Evolutionary conservation across 2,329 filamentous ascomycete species (phyloP).

Genomic region (Botrytis paeoniae): DNA sequence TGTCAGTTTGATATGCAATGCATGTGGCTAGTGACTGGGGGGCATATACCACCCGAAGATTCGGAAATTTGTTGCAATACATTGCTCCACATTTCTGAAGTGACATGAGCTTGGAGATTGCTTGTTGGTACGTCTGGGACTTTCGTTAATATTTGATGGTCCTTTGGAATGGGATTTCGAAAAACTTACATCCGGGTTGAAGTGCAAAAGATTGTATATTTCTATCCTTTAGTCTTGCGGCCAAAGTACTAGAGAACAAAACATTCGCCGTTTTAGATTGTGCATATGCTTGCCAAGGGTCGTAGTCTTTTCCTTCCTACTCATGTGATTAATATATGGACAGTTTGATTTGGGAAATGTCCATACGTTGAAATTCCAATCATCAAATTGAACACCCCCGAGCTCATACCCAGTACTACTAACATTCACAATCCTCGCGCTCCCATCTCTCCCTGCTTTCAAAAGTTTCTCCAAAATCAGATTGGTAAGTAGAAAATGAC

Average conservation of each 20-base stretch:
- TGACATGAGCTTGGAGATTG: conserved; percentile 24
- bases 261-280: conserved; percentile 46
- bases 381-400: conserved; percentile 38
- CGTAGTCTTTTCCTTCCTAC: conserved; percentile 25
- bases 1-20: not conserved
- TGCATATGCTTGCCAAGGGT: conserved; percentile 42
- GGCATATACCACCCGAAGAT: not conserved
- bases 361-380: conserved; percentile 27
- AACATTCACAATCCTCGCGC: conserved; percentile 28
- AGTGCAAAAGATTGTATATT: conserved; percentile 18
- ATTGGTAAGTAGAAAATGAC: conserved; percentile 53
- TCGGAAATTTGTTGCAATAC: not conserved
- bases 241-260: conserved; percentile 29
- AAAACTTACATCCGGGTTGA: conserved; percentile 21
- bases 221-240: conserved; percentile 21
- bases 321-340: not conserved
- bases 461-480: conserved; percentile 39
- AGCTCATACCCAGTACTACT: conserved; percentile 40
- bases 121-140: conserved; percentile 21
- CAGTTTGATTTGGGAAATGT: conserved; percentile 20
- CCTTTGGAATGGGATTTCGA: conserved; percentile 21
- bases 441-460: not conserved
- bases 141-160: not conserved
- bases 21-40: not conserved
- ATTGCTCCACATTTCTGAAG: conserved; percentile 19